These are phyloP conservation scores for Syzygium malaccense DNA, from an alignment of 441 rosid species.

Conservation along the genomic window DNA sequence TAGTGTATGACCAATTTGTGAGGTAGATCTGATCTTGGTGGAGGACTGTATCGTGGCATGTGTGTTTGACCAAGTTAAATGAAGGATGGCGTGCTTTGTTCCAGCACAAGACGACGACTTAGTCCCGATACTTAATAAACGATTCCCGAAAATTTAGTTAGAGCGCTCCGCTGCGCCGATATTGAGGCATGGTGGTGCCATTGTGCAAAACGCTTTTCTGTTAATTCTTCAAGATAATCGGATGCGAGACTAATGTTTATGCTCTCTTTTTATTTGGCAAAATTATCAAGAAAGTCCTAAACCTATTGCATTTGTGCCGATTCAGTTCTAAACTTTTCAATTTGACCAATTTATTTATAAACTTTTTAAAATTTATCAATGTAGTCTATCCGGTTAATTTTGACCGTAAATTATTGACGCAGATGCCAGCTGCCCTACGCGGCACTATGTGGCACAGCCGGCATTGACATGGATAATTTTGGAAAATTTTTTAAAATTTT, in stretches of 20 bases:
- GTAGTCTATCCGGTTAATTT: too few relatives aligned
- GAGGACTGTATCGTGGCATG: neutral
- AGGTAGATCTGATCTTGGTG: neutral
- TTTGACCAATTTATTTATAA: too few relatives aligned
- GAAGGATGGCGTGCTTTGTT: neutral
- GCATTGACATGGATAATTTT: too few relatives aligned
- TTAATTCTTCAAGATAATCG: neutral
- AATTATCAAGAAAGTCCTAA: too few relatives aligned
- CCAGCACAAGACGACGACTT: neutral
- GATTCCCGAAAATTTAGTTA: neutral
- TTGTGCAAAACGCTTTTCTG: neutral
- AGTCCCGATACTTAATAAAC: neutral
- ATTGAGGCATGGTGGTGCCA: neutral
- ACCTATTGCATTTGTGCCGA: too few relatives aligned
- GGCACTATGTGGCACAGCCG: too few relatives aligned
- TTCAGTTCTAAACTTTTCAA: too few relatives aligned
- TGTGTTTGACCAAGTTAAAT: neutral
- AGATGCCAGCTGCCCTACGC: too few relatives aligned
- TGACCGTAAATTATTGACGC: fast-evolving
- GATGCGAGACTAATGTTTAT: neutral
- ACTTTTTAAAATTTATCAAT: too few relatives aligned
- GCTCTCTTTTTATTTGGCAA: neutral
- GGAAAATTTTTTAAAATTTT: too few relatives aligned
- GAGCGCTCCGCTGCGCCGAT: neutral
- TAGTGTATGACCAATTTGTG: neutral